Base-by-base conservation (phyloP, 495 filamentous ascomycete species). In the Beverwykella pulmonaria region DNA sequence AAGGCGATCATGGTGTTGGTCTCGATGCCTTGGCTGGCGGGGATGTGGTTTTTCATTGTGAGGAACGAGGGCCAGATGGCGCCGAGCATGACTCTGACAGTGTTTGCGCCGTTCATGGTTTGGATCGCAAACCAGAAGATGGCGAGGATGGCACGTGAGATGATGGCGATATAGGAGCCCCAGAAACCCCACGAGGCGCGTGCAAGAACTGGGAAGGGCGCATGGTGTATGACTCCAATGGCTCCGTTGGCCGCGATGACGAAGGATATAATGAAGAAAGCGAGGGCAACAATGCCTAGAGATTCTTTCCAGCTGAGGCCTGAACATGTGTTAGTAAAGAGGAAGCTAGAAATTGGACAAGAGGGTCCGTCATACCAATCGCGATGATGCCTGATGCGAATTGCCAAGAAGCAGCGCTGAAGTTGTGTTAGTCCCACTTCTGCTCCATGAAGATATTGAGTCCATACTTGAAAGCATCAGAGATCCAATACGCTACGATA, bases 71-170 rank as follows among this genome's bases (percentile, higher is more conserved):
- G 76, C 80, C 87, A 89, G 71, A 89, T 89, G 4, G 88, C 86
- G 12, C 81, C 81, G 19, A 91, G 79, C 86, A 90, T 89, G 50
- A 87, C 85, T 1, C 81, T 82, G 27, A 89, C 79, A 25, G 84
- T 82, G 67, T 87, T 85, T 0, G 85, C 87, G 9, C 88, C 88
- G 67, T 87, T 89, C 58, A 84, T 83, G 26, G 85, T 83, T 71
- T 90, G 84, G 54, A 91, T 88, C 15, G 85, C 86, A 26, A 89
- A 85, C 88, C 88, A 90, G 76, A 90, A 90, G 69, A 89, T 76
- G 8, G 87, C 88, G 5, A 90, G 79, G 59, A 90, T 84, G 0
- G 83, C 79, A n/a, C 88, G 82, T 0, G 86, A 88, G 10, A 90
- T 76, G 53, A 90, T 88, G 25, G 83, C 81, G 67, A 91, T 82